Evolutionary conservation across 2,329 filamentous ascomycete species (phyloP), one percentile per base, ranked within the genome.

Genomic region (Fusarium globosum): DNA sequence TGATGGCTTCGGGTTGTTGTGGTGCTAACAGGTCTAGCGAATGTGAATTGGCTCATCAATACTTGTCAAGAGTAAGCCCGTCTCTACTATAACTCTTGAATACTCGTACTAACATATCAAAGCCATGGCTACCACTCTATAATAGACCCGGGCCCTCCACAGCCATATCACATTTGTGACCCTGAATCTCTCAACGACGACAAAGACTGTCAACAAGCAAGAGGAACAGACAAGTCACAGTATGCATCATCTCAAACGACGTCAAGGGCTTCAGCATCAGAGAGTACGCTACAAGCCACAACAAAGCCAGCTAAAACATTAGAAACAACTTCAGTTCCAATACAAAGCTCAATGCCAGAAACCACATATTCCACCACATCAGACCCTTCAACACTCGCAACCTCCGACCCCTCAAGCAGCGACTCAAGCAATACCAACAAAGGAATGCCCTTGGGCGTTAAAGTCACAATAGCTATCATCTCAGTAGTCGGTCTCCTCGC

Each of bases 41-140:
- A 83, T 73, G 84, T 88, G 59, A 85, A 88, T 72, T 81, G 82
- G 76, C 81, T 89, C 65, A 87, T 88, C 79, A 86, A 85, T 73
- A 79, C 81, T 61, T 89, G 87, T 64, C 82, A 86, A 75, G 85
- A 84, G 88, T 89, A 80, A 79, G 83, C 43, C 42, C 38, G 13
- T 48, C 23, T 36, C 35, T 35, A 41, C n/a, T 53, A 21, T n/a
- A n/a, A 9, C 16, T 56, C 10, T 55, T 28, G 13, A 33, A 8
- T 20, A 11, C 12, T 42, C 39, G 58, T 56, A 55, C 71, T 75
- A 52, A 76, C 16, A 33, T 16, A 30, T 41, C 38, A 41, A 41
- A 79, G 79, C 30, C 73, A 80, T 52, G 79, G 78, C 18, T 77
- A 78, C 52, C 58, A 69, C 41, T 73, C 77, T 23, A 61, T 79